These are phyloP conservation scores for Rhododendron henanense DNA, from an alignment of 148 eudicot species.

Conservation along the genomic window DNA sequence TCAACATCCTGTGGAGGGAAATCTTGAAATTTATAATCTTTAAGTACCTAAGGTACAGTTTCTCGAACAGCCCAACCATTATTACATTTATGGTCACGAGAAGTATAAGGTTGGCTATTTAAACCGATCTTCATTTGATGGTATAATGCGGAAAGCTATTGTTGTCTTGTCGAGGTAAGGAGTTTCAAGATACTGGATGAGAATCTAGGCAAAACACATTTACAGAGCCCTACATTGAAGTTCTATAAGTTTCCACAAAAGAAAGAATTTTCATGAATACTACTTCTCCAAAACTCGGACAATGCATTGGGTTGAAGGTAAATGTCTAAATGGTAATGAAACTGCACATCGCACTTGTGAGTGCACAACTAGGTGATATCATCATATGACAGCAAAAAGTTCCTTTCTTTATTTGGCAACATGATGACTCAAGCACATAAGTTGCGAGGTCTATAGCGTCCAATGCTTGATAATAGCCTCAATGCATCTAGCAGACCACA, in stretches of 20 bases:
- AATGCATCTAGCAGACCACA: background rate
- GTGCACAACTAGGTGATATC: too few relatives aligned
- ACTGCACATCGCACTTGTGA: too few relatives aligned
- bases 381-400: background rate
- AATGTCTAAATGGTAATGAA: background rate
- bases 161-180: too few relatives aligned
- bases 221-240: too few relatives aligned
- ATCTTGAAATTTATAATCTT: background rate
- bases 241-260: too few relatives aligned
- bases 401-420: background rate
- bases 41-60: background rate
- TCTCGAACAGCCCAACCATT: background rate
- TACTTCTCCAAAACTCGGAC: too few relatives aligned
- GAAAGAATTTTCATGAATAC: too few relatives aligned
- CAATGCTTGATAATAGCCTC: background rate
- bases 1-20: background rate
- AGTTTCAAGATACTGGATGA: too few relatives aligned
- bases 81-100: background rate
- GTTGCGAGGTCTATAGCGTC: background rate
- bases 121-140: too few relatives aligned
- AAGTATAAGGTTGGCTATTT: too few relatives aligned
- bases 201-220: too few relatives aligned
- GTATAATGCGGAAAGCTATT: too few relatives aligned
- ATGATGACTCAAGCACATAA: background rate
- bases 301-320: background rate